These are phyloP conservation scores for Gossypium turneri DNA, from an alignment of 345 rosid species.

Conservation along the genomic window DNA sequence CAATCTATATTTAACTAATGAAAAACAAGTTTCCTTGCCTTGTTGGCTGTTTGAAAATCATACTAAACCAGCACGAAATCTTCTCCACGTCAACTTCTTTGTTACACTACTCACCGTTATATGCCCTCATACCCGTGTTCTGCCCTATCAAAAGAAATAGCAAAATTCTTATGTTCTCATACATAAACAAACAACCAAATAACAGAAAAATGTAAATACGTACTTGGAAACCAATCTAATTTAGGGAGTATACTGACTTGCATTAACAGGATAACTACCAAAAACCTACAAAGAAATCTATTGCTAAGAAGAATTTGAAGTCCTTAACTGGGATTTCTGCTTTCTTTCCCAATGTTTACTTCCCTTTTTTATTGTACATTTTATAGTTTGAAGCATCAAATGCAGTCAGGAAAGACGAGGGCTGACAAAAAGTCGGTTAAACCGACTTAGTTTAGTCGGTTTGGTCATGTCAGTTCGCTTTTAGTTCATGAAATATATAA, in stretches of 20 bases:
- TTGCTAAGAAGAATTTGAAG: neutral
- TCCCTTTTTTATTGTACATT: too few relatives aligned
- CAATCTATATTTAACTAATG: neutral
- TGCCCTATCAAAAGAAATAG: constrained; percentile 53
- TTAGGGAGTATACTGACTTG: neutral
- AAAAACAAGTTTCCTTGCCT: neutral
- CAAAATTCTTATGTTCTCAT: constrained; percentile 32
- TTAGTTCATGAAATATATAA: too few relatives aligned
- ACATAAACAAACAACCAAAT: constrained; percentile 16
- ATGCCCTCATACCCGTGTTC: constrained; percentile 60
- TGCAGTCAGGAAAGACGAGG: neutral
- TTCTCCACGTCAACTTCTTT: neutral
- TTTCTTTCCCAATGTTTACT: too few relatives aligned
- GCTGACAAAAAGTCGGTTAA: neutral
- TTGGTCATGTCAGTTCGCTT: too few relatives aligned
- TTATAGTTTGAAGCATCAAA: neutral
- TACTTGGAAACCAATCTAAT: neutral
- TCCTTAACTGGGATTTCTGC: neutral
- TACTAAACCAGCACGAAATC: constrained; percentile 2
- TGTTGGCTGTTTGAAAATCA: neutral
- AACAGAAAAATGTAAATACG: neutral
- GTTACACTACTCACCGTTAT: neutral
- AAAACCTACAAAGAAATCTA: neutral
- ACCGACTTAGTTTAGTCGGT: neutral
- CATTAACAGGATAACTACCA: too few relatives aligned